Conservation (phyloP, 495 filamentous ascomycete genomes). For the Beverwykella pulmonaria region DNA sequence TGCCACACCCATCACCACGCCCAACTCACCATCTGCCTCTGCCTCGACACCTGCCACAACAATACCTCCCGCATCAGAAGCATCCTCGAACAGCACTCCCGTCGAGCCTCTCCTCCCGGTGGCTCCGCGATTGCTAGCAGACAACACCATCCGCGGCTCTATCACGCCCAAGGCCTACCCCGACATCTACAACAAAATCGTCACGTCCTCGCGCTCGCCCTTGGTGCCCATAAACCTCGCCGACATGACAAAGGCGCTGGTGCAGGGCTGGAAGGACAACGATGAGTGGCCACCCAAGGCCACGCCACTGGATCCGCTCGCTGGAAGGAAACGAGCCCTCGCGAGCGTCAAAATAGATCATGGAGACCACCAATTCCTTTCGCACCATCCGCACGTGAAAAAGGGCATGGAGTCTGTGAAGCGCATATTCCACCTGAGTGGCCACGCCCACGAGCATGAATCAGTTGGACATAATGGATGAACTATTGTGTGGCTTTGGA, state of each 20-base stretch:
- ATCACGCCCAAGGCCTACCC: slow-evolving; percentile 73
- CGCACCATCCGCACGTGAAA: slow-evolving; percentile 39
- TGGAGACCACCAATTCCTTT: slow-evolving; percentile 21
- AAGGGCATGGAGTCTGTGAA: slow-evolving; percentile 39
- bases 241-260: slow-evolving; percentile 78
- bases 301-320: slow-evolving; percentile 38
- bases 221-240: slow-evolving; percentile 83
- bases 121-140: slow-evolving; percentile 66
- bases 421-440: slow-evolving; percentile 41
- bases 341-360: slow-evolving; percentile 16
- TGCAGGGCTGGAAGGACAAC: slow-evolving; percentile 90
- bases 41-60: not conserved
- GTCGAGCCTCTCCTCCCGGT: slow-evolving; percentile 42
- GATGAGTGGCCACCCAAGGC: slow-evolving; percentile 88
- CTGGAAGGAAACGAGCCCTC: slow-evolving; percentile 32
- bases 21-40: not conserved
- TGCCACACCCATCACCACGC: not conserved
- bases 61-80: not conserved
- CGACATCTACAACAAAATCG: slow-evolving; percentile 85
- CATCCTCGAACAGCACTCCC: not conserved
- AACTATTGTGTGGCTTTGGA: not conserved
- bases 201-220: slow-evolving; percentile 74
- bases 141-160: slow-evolving; percentile 68
- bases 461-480: not conserved
- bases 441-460: slow-evolving; percentile 12